A percentile compares a stretch with the other conserved stretches of the same genome.
These are phyloP conservation scores for Clonostachys solani DNA, from an alignment of 2,329 filamentous ascomycete genomes.

Conservation along the genomic window DNA sequence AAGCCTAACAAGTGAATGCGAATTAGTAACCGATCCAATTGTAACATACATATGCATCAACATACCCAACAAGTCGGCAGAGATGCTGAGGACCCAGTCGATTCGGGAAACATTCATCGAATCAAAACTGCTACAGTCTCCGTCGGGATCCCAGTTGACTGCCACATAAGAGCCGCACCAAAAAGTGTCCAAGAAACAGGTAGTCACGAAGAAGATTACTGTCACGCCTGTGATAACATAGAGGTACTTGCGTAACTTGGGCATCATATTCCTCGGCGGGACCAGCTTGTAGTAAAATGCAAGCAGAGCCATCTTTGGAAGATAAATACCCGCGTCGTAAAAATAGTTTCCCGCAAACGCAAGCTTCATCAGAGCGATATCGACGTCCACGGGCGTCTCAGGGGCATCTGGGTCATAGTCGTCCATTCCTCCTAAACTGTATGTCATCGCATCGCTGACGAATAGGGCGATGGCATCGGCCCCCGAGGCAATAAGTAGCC, in stretches of 20 bases:
- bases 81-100: slow-evolving; percentile 19
- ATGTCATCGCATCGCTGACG: slow-evolving; percentile 14
- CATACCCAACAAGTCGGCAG: slow-evolving; percentile 10
- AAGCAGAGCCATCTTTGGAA: slow-evolving; percentile 18
- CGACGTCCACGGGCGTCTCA: slow-evolving; percentile 2
- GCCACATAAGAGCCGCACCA: slow-evolving; percentile 19
- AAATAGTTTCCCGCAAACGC: slow-evolving; percentile 22
- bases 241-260: slow-evolving; percentile 12
- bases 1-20: slow-evolving; percentile 6
- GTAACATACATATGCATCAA: background rate
- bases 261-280: slow-evolving; percentile 11
- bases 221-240: slow-evolving; percentile 13
- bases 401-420: slow-evolving; percentile 12
- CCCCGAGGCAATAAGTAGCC: slow-evolving; percentile 15
- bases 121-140: slow-evolving; percentile 13
- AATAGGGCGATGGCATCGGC: slow-evolving; percentile 17
- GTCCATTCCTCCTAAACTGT: slow-evolving; percentile 18
- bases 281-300: slow-evolving; percentile 20
- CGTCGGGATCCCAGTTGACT: slow-evolving; percentile 17
- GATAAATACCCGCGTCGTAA: slow-evolving; percentile 20
- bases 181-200: slow-evolving; percentile 19
- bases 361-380: slow-evolving; percentile 16
- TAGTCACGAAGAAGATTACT: slow-evolving; percentile 11
- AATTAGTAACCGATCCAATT: too few relatives aligned
- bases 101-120: slow-evolving; percentile 18